Evolutionary conservation across 345 rosid genomes (phyloP), one percentile per base, ranked within the genome.

Genomic region (Sonneratia caseolaris): DNA sequence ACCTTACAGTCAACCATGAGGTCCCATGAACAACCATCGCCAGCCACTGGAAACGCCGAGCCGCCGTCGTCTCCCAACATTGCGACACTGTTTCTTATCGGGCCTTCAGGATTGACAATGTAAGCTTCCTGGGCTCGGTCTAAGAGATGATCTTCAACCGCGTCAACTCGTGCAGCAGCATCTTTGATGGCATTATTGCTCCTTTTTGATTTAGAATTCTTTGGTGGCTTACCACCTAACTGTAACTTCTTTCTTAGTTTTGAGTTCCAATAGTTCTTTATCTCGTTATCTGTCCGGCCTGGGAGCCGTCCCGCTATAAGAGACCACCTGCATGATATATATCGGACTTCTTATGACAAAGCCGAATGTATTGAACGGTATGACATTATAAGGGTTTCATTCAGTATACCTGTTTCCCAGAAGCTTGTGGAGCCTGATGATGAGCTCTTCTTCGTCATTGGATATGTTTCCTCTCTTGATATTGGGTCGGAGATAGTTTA

Each of bases 361-460:
- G 32, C 32, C 32, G 32, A 27, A 27, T 27, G 32, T 27, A 27
- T 27, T 27, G 32, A 27, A 27, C 32, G 32, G 32, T 27, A 9
- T 36, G 16, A 12, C 37, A 62, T 27, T 11, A 0, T 27, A 27
- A 27, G 32, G 32, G 32, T 27, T 27, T 27, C 32, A 27, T 27
- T 27, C 11, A 1, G 7, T 3, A 24, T 42, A 74, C 76, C 76
- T 56, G 59, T 61, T 74, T 16, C 76, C 76, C 11, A 76, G 43
- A 21, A 76, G 79, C 68, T 38, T 76, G 59, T 76, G 79, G 64
- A 76, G 75, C 71, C 79, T 67, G 21, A 27, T 35, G 67, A 76
- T 76, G 72, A 76, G 79, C 21, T 76, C 79, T 61, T 71, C 79
- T 57, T 76, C 79, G 32, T 76, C 79, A 16, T 37, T 27, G 36